Evolutionary conservation across 2,329 filamentous ascomycete genomes (phyloP).

Genomic region (Huntiella moniliformis): DNA sequence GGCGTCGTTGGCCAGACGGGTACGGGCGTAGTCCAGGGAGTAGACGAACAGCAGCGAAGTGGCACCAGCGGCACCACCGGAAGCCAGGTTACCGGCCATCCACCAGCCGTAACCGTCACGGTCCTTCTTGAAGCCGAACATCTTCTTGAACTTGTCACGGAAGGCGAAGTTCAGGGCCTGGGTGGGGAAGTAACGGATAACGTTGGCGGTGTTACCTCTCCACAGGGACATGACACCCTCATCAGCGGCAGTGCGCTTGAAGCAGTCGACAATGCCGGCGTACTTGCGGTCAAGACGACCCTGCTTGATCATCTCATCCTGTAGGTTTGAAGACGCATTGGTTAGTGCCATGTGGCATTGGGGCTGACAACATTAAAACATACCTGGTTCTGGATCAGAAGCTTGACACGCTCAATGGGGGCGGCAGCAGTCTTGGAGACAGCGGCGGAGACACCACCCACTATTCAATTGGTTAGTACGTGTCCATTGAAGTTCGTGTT

Average conservation of each 20-base stretch:
- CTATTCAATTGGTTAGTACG: slow-evolving; percentile 28
- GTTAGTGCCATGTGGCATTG: slow-evolving; percentile 2
- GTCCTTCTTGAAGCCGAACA: slow-evolving; percentile 99
- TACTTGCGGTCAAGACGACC: slow-evolving; percentile 98
- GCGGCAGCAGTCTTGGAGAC: slow-evolving; percentile 99
- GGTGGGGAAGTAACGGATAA: slow-evolving; percentile 99
- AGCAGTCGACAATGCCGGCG: slow-evolving; percentile 85
- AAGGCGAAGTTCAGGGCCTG: slow-evolving; percentile 99
- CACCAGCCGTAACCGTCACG: slow-evolving; percentile 95
- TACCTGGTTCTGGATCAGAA: slow-evolving; percentile 99
- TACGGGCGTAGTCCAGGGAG: slow-evolving; percentile 99
- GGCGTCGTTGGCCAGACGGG: slow-evolving; percentile 99
- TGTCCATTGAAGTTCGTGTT: neutral
- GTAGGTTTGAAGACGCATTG: slow-evolving; percentile 11
- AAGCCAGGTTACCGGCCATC: slow-evolving; percentile 99
- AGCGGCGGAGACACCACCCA: slow-evolving; percentile 99
- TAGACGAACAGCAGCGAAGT: slow-evolving; percentile 99
- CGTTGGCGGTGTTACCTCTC: slow-evolving; percentile 99
- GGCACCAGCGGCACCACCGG: slow-evolving; percentile 99
- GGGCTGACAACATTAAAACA: slow-evolving; percentile 20
- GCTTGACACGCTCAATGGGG: slow-evolving; percentile 99
- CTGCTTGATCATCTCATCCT: slow-evolving; percentile 99
- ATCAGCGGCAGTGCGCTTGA: slow-evolving; percentile 70
- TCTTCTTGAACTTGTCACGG: slow-evolving; percentile 99
- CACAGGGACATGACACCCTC: slow-evolving; percentile 94